These are phyloP conservation scores for Fusarium clavum DNA, from an alignment of 2,329 filamentous ascomycete genomes.

Conservation along the genomic window DNA sequence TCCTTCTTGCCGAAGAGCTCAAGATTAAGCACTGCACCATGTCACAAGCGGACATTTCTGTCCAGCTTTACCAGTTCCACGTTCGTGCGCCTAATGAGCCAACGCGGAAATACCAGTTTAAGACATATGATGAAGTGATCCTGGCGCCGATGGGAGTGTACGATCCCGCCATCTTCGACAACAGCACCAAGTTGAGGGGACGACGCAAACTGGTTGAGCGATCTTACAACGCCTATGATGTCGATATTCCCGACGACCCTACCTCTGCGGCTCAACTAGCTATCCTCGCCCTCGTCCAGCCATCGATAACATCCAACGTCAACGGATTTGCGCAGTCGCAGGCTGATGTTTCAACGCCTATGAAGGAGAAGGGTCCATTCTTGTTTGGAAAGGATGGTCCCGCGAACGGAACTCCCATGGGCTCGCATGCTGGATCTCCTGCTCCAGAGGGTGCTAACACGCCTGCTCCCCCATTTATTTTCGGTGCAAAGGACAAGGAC, in stretches of 20 bases:
- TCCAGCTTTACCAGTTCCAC: constrained; percentile 90
- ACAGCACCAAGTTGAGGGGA: constrained; percentile 80
- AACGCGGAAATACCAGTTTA: constrained; percentile 93
- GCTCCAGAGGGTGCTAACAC: constrained; percentile 81
- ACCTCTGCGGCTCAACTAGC: constrained; percentile 84
- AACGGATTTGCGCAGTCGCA: constrained; percentile 59
- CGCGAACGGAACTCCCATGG: constrained; percentile 81
- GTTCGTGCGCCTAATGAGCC: constrained; percentile 88
- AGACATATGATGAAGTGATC: constrained; percentile 96
- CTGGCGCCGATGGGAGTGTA: constrained; percentile 97
- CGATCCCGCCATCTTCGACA: constrained; percentile 87
- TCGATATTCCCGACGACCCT: constrained; percentile 87
- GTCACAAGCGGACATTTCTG: constrained; percentile 88
- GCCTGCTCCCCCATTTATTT: constrained; percentile 69
- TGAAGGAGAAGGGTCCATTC: constrained; percentile 74
- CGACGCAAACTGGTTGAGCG: constrained; percentile 85
- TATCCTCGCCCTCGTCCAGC: constrained; percentile 69
- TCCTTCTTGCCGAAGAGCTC: constrained; percentile 91
- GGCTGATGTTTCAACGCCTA: constrained; percentile 66
- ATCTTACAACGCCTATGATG: constrained; percentile 94
- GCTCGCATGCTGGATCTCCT: constrained; percentile 88
- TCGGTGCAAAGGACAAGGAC: constrained; percentile 60
- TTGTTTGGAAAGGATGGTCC: constrained; percentile 75
- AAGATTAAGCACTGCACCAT: constrained; percentile 95
- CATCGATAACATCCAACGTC: constrained; percentile 62